phyloP scores from a whole-genome alignment of 192 early-diverging fungal species.

The Phlyctochytrium planicorne region DNA sequence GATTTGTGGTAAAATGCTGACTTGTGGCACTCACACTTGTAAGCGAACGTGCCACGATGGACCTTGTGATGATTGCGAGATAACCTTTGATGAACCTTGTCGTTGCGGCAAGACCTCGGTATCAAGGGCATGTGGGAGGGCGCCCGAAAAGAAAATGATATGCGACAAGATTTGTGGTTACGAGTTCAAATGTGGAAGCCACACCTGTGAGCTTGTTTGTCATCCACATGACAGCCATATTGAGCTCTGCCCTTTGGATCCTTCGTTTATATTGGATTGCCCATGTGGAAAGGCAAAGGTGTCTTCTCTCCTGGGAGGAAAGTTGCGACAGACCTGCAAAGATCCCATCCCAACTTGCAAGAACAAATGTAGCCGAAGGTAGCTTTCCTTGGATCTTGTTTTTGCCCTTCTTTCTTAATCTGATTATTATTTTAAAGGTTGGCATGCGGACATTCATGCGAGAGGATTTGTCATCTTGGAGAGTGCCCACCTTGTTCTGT shows the following conservation, averaged over 20 bases:
- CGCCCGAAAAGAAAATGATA: slow-evolving; percentile 6
- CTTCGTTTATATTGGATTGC: slow-evolving; percentile 28
- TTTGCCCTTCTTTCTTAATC: not conserved
- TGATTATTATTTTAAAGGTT: slow-evolving; percentile 9
- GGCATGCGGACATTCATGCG: slow-evolving; percentile 44
- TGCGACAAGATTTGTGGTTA: slow-evolving; percentile 35
- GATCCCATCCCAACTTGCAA: slow-evolving; percentile 43
- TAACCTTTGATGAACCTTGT: slow-evolving; percentile 24
- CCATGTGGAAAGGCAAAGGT: slow-evolving; percentile 35
- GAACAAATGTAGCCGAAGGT: slow-evolving; percentile 34
- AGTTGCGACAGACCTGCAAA: slow-evolving; percentile 27
- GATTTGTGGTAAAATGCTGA: slow-evolving; percentile 68
- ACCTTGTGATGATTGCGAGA: slow-evolving; percentile 67
- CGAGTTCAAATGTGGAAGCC: slow-evolving; percentile 38
- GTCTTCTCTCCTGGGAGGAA: slow-evolving; percentile 12
- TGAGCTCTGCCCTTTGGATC: slow-evolving; percentile 48
- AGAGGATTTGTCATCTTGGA: slow-evolving; percentile 35
- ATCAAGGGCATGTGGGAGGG: slow-evolving; percentile 26
- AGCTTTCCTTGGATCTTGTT: not conserved
- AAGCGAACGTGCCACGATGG: slow-evolving; percentile 75
- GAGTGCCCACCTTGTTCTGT: slow-evolving; percentile 37
- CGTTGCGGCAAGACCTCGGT: slow-evolving; percentile 35
- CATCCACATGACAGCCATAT: slow-evolving; percentile 26
- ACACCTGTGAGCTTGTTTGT: slow-evolving; percentile 37
- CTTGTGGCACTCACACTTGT: slow-evolving; percentile 82